These are phyloP conservation scores for Arthrocladium fulminans DNA, from an alignment of 2,329 filamentous ascomycete species.

Conservation along the genomic window DNA sequence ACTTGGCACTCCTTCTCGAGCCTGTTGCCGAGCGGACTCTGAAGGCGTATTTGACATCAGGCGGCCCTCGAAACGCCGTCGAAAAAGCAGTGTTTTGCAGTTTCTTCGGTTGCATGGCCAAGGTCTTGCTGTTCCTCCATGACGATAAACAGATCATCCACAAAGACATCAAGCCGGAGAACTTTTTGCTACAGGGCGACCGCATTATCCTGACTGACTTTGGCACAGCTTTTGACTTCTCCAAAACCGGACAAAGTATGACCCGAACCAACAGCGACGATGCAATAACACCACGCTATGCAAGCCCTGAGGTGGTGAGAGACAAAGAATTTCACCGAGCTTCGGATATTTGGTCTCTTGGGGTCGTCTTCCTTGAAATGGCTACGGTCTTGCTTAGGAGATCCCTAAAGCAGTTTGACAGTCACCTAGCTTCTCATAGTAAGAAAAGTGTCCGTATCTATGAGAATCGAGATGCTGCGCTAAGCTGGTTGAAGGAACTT, in stretches of 20 bases:
- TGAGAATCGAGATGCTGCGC: too few relatives aligned
- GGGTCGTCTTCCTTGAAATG: background rate
- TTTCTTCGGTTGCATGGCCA: conserved; percentile 53
- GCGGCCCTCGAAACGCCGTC: background rate
- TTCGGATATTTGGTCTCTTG: background rate
- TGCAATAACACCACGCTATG: background rate
- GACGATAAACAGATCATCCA: conserved; percentile 90
- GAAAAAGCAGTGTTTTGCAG: background rate
- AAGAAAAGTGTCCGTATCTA: background rate
- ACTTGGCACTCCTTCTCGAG: too few relatives aligned
- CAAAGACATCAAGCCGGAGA: conserved; percentile 94
- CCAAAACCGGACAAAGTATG: background rate
- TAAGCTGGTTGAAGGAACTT: too few relatives aligned
- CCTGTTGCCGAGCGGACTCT: background rate
- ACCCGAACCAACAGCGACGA: background rate
- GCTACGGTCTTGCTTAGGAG: background rate
- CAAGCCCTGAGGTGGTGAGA: background rate
- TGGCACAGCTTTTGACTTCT: conserved; percentile 40
- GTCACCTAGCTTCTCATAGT: background rate
- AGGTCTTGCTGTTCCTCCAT: conserved; percentile 79
- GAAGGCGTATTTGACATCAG: background rate
- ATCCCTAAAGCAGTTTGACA: background rate
- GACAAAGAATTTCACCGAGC: background rate
- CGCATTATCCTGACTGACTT: conserved; percentile 99
- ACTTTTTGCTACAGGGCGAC: conserved; percentile 89